Base-by-base conservation (phyloP, 1,284 basidiomycete genomes). In the Dichomitus squalens region DNA sequence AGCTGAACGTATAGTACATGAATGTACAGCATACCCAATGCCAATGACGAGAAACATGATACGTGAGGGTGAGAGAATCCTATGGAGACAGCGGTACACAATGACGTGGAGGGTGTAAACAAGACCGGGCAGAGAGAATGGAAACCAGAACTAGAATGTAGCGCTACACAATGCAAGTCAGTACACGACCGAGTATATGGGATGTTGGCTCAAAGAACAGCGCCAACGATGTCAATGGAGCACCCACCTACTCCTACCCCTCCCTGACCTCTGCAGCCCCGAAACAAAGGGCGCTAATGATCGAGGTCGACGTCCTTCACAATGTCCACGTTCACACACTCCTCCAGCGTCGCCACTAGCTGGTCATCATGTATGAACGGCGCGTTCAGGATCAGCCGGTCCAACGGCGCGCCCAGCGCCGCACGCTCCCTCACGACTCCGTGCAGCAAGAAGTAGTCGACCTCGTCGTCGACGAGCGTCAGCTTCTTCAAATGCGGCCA, bases 391-490 rank as follows among this genome's bases (percentile, higher is more conserved):
- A 68, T 61, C 39, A 69, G 53, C 7, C 65, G 59, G 35, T 64
- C 54, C 51, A 69, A 53, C 18, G 68, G 66, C 38, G 58, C 35
- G 3, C 57, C 58, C 31, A 61, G 50, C 31, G 60, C 63, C 18
- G 64, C 59, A 33, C 68, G 66, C 52, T 64, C 63, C 20, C 50
- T 23, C 39, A 69, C 63, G 35, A 68, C 63, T 4, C 59, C 60
- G 43, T 65, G 54, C 18, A 69, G 60, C 18, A 58, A 53, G 52
- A 65, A 64, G 39, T 68, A 66, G 52, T 63, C 62, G 35, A 63
- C 64, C 49, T 68, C 66, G 50, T 69, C 66, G 52, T 69, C 66
- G 43, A 69, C 57, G 46, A 69, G 49, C 55, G 67, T 68, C 27
- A 69, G 57, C 48, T 61, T 64, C 33, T 53, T 56, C 35, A 68